Conservation (phyloP, 2,329 filamentous ascomycete genomes). For the Cladosporium sp. region DNA sequence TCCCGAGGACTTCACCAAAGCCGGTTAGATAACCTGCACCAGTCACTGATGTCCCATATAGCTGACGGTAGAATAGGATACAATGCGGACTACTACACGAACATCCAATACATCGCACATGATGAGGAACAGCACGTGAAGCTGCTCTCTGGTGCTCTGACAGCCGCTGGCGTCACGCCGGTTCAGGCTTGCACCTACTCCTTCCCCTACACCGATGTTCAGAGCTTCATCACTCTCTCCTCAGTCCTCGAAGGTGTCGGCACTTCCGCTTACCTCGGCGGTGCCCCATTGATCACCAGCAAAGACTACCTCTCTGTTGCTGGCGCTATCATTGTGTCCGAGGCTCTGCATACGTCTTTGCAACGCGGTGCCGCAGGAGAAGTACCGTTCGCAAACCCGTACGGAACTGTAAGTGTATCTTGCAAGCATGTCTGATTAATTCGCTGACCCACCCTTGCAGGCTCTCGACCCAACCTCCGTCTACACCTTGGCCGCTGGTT, state of each 20-base stretch:
- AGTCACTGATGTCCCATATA: constrained; percentile 18
- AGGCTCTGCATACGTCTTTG: constrained; percentile 57
- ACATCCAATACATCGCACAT: constrained; percentile 49
- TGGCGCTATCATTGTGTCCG: constrained; percentile 56
- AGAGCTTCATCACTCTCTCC: constrained; percentile 46
- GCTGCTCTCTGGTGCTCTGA: constrained; percentile 44
- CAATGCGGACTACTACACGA: constrained; percentile 48
- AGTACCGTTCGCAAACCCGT: constrained; percentile 52
- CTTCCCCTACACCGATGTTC: constrained; percentile 35
- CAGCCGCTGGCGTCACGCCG: constrained; percentile 44
- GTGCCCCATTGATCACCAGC: constrained; percentile 51
- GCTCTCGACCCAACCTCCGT: constrained; percentile 54
- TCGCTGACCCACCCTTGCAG: background rate
- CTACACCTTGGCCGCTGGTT: constrained; percentile 58
- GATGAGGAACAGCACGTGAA: constrained; percentile 55
- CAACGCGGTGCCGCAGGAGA: constrained; percentile 44
- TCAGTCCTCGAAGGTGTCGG: constrained; percentile 52
- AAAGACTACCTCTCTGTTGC: constrained; percentile 56
- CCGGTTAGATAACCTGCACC: constrained; percentile 32
- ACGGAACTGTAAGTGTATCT: constrained; percentile 40
- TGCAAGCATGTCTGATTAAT: background rate
- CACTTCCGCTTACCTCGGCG: constrained; percentile 55
- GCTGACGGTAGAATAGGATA: constrained; percentile 19
- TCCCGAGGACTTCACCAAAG: constrained; percentile 44
- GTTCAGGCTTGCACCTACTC: constrained; percentile 52